Percentiles rank a stretch among this genome's conserved stretches.
Evolutionary conservation across 768 basidiomycete species (phyloP).

Genomic region (Collybia sp.): DNA sequence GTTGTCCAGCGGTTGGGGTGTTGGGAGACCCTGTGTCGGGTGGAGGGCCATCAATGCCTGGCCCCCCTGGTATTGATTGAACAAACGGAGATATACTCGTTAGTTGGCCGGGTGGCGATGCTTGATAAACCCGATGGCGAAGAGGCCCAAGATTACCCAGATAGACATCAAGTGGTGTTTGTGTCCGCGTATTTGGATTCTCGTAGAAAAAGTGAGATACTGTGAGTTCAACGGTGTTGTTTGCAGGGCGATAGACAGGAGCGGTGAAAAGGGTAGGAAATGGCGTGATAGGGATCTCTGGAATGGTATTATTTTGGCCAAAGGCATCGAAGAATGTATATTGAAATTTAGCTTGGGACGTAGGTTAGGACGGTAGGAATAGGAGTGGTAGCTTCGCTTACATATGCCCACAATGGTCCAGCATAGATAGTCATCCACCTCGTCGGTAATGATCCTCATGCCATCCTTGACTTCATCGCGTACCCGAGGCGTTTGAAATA

Average conservation of each 20-base stretch:
- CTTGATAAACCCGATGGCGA: conserved; percentile 70
- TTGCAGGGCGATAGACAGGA: conserved; percentile 66
- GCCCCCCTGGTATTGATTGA: conserved; percentile 35
- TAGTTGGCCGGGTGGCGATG: conserved; percentile 63
- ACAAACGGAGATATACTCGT: conserved; percentile 60
- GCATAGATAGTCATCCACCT: conserved; percentile 92
- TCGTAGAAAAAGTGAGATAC: conserved; percentile 88
- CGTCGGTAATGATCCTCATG: conserved; percentile 69
- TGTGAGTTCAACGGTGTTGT: conserved; percentile 76
- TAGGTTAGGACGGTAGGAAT: not conserved
- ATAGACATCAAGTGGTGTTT: conserved; percentile 81
- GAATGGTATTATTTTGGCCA: conserved; percentile 72
- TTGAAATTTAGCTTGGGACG: conserved; percentile 77
- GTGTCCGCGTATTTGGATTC: conserved; percentile 57
- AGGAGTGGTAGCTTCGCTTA: conserved; percentile 33
- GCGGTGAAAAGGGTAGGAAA: conserved; percentile 84
- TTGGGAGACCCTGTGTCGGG: conserved; percentile 24
- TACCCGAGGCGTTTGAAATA: conserved; percentile 78
- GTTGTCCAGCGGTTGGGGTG: conserved; percentile 22
- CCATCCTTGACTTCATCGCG: conserved; percentile 81
- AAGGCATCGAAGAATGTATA: conserved; percentile 93
- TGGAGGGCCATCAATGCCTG: conserved; percentile 23
- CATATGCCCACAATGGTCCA: conserved; percentile 97
- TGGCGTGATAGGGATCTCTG: conserved; percentile 80
- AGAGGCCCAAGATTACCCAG: conserved; percentile 88